Evolutionary conservation across 768 basidiomycete species (phyloP), one percentile per base, ranked within the genome.

Genomic region (Xerocomus spinulosus): DNA sequence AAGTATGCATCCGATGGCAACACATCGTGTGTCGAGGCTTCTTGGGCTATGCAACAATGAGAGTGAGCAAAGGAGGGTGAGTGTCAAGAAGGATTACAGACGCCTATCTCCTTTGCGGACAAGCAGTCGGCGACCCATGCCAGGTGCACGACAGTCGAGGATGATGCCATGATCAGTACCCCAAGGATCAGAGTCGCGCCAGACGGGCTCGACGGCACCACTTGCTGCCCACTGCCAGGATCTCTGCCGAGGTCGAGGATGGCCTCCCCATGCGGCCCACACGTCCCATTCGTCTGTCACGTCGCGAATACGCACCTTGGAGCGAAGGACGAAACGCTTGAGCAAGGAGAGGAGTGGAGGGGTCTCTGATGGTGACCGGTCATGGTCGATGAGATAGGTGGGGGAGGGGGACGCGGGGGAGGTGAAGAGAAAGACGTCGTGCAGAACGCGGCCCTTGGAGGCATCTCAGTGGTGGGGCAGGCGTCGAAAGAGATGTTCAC

Each of bases 371-470:
- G 76, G 64, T 39, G 80, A 71, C 10, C 79, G 67, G 63, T 93
- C 82, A 59, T 84, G 82, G 61, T 91, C 89, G 49, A 90, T 64
- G 38, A 91, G 67, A 61, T 84, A 90, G 15, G 77, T 79, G 14
- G 65, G 68, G 18, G 73, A 66, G 12, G 79, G 71, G 17, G 67
- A 67, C 36, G 69, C 69, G 9, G 72, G 67, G 24, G 74, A 71
- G 13, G 85, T 81, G 64, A 91, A 89, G 52, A 96, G 73, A 68
- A 98, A 93, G 42, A 86, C 69, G 65, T 97, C 94, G 61, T 92
- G 85, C 38, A 96, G 72, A 25, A 98, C 82, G 62, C 93, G 79
- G 33, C 95, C 95, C 92, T 94, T 25, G 4, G 20, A 15, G 20
- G 26, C 15, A 23, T 21, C 46, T 49, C 35, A 50, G 50, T 40